Conservation (phyloP, 371 early-diverging fungal genomes). For the Rhizopus sp. region DNA sequence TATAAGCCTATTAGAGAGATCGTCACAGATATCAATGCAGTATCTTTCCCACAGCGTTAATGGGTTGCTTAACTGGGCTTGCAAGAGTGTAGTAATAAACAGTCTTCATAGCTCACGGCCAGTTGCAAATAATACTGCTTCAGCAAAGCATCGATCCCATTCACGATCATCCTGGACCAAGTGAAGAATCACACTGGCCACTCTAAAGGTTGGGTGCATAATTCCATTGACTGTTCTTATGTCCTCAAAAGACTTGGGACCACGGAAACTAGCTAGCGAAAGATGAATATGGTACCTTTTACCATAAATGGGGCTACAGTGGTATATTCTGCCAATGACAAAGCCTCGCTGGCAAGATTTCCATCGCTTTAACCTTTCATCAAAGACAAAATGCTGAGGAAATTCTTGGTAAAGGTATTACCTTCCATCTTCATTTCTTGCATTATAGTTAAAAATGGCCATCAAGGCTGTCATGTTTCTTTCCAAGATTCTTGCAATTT, state of each 20-base stretch:
- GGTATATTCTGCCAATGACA: no score
- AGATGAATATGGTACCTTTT: no score
- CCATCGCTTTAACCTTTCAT: neutral
- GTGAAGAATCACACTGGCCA: neutral
- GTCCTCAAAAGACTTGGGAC: no score
- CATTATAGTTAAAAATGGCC: neutral
- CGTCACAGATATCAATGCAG: neutral
- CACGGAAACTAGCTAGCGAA: no score
- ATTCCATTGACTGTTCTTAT: no score
- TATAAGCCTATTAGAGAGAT: no score
- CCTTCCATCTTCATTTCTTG: neutral
- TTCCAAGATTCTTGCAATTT: neutral
- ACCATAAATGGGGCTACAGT: no score
- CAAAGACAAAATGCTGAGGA: slow-evolving; percentile 5
- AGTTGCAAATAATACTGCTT: neutral
- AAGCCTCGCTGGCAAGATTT: neutral
- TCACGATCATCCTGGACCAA: neutral
- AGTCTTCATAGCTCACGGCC: neutral
- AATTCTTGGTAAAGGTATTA: slow-evolving; percentile 9
- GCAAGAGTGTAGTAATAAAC: neutral
- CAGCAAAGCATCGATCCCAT: neutral
- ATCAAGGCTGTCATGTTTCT: neutral
- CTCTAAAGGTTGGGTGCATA: neutral
- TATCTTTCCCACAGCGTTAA: no score
- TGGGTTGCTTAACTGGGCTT: neutral